Conservation (phyloP, 164 flowering plant genomes). For the Vitis amurensis region DNA sequence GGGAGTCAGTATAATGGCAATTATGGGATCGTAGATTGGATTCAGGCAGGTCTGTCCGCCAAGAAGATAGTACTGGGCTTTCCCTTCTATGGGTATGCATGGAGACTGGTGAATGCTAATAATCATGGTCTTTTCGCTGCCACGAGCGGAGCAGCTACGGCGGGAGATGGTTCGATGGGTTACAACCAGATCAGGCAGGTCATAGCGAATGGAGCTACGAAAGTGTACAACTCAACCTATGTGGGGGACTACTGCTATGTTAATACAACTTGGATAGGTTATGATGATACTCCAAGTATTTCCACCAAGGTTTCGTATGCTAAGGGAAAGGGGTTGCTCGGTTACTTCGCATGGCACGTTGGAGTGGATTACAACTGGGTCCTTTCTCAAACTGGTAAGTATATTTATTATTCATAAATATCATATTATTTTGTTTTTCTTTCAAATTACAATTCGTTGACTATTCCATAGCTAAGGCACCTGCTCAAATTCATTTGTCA, state of each 20-base stretch:
- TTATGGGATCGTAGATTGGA: too few species aligned
- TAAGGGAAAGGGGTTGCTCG: neutral
- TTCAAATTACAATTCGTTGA: too few species aligned
- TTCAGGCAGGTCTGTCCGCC: too few species aligned
- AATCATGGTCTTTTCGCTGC: neutral
- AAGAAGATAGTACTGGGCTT: too few species aligned
- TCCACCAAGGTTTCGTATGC: conserved; percentile 5
- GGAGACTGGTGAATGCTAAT: too few species aligned
- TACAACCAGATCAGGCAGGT: neutral
- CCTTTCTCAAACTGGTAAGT: neutral
- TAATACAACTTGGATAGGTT: conserved; percentile 14
- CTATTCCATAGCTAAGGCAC: too few species aligned
- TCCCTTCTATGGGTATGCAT: too few species aligned
- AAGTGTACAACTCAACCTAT: neutral
- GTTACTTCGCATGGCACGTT: conserved; percentile 11
- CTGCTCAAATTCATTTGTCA: too few species aligned
- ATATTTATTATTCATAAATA: too few species aligned
- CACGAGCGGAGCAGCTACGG: neutral
- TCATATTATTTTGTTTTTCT: too few species aligned
- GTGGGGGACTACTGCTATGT: conserved; percentile 5
- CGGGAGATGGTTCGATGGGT: neutral
- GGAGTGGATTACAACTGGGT: neutral
- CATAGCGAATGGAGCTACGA: neutral
- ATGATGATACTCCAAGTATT: neutral
- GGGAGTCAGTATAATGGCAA: too few species aligned